phyloP scores from a whole-genome alignment of 148 eudicot genomes.

The Diospyros kaki region DNA sequence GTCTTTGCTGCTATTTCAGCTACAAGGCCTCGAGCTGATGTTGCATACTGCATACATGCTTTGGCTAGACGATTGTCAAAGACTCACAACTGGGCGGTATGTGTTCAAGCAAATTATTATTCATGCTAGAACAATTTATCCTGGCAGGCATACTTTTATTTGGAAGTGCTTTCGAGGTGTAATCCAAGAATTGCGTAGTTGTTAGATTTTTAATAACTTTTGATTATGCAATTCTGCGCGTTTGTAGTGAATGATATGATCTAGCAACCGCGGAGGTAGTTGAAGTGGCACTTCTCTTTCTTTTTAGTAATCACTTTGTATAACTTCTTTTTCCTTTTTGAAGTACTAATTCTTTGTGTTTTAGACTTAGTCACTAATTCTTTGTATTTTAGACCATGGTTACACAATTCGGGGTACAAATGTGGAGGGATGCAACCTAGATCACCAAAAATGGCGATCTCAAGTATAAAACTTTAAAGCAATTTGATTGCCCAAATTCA shows the following conservation, averaged over 20 bases:
- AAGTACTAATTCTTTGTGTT: neutral
- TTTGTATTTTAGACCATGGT: too few species aligned
- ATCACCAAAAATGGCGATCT: too few species aligned
- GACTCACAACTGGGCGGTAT: slow-evolving; percentile 97
- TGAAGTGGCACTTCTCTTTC: neutral
- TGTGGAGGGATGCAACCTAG: too few species aligned
- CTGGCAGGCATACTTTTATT: neutral
- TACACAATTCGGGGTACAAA: too few species aligned
- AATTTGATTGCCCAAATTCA: too few species aligned
- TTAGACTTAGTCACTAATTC: too few species aligned
- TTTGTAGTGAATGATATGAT: neutral
- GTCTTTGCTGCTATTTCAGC: slow-evolving; percentile 85
- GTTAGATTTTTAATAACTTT: neutral
- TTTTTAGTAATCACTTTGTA: neutral
- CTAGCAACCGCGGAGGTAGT: neutral
- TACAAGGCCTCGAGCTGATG: slow-evolving; percentile 91
- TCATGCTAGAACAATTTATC: neutral
- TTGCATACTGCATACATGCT: slow-evolving; percentile 93
- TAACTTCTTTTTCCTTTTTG: neutral
- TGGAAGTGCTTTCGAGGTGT: neutral
- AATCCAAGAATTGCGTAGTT: neutral
- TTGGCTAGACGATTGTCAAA: slow-evolving; percentile 78
- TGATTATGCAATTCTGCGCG: neutral
- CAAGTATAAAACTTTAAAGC: too few species aligned
- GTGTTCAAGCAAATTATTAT: slow-evolving; percentile 10